These are phyloP conservation scores for Penicillium coffeae DNA, from an alignment of 495 filamentous ascomycete species.

Conservation along the genomic window DNA sequence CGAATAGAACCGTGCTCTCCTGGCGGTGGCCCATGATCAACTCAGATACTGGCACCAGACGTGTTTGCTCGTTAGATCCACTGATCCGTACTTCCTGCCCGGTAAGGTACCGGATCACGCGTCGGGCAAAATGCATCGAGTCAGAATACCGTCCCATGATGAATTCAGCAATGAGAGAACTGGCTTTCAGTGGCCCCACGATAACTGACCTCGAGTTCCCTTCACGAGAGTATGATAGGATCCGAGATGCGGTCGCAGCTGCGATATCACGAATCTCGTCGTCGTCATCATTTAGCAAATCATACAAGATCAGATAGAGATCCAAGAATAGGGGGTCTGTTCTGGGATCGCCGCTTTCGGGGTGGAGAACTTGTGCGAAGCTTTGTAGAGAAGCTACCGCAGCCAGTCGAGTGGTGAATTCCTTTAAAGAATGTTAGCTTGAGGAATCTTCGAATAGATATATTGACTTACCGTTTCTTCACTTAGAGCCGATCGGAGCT, in stretches of 20 bases:
- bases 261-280: conserved; percentile 73
- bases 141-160: conserved; percentile 34
- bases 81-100: conserved; percentile 24
- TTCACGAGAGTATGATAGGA: conserved; percentile 40
- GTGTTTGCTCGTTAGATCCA: conserved; percentile 8
- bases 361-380: conserved; percentile 29
- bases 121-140: conserved; percentile 32
- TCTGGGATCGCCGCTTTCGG: conserved; percentile 20
- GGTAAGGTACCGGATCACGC: conserved; percentile 25
- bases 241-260: conserved; percentile 47
- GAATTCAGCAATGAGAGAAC: conserved; percentile 41
- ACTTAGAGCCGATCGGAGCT: conserved; percentile 34
- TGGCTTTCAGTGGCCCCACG: conserved; percentile 45
- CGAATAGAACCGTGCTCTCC: conserved; percentile 73
- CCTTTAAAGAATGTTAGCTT: conserved; percentile 33
- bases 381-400: conserved; percentile 44
- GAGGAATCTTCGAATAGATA: background rate
- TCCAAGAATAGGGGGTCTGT: conserved; percentile 34
- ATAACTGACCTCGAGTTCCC: conserved; percentile 25
- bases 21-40: conserved; percentile 48
- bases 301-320: conserved; percentile 52
- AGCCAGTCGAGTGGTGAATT: conserved; percentile 62
- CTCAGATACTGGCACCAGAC: conserved; percentile 35
- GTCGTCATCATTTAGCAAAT: conserved; percentile 81
- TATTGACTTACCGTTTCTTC: conserved; percentile 40